Evolutionary conservation across 2,329 filamentous ascomycete genomes (phyloP).

Genomic region (Fusarium incarnatum): DNA sequence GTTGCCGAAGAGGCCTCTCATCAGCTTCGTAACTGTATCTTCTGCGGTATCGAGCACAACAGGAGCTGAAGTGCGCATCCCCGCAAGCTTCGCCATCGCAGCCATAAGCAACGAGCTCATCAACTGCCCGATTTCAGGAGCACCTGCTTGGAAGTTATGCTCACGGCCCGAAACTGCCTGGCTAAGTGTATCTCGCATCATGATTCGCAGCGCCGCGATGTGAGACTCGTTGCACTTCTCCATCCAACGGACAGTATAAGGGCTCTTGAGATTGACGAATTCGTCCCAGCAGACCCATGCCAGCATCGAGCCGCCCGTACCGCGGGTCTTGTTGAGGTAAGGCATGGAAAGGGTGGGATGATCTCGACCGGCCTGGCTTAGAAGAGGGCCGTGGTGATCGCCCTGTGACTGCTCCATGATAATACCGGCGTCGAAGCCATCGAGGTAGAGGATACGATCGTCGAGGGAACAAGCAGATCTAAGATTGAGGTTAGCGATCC

Average conservation of each 20-base stretch:
- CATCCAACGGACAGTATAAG: constrained; percentile 20
- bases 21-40: constrained; percentile 7
- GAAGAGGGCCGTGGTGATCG: constrained; percentile 4
- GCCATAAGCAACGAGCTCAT: constrained; percentile 27
- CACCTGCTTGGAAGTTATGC: not conserved
- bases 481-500: not conserved
- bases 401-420: constrained; percentile 25
- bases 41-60: constrained; percentile 7
- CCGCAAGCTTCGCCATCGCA: constrained; percentile 17
- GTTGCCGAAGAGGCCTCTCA: constrained; percentile 18
- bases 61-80: constrained; percentile 5
- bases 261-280: constrained; percentile 20
- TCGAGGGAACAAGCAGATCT: constrained; percentile 10
- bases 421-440: constrained; percentile 18
- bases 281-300: constrained; percentile 29
- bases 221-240: constrained; percentile 26
- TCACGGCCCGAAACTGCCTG: not conserved
- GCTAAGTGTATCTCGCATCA: constrained; percentile 19
- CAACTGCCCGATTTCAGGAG: constrained; percentile 10
- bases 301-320: constrained; percentile 12
- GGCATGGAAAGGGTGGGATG: constrained; percentile 15
- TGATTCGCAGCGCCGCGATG: constrained; percentile 8
- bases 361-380: not conserved
- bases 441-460: constrained; percentile 7
- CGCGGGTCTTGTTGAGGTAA: constrained; percentile 14